Base-by-base conservation (phyloP, 1,139 yeast species). In the Debaryomyces sp. region DNA sequence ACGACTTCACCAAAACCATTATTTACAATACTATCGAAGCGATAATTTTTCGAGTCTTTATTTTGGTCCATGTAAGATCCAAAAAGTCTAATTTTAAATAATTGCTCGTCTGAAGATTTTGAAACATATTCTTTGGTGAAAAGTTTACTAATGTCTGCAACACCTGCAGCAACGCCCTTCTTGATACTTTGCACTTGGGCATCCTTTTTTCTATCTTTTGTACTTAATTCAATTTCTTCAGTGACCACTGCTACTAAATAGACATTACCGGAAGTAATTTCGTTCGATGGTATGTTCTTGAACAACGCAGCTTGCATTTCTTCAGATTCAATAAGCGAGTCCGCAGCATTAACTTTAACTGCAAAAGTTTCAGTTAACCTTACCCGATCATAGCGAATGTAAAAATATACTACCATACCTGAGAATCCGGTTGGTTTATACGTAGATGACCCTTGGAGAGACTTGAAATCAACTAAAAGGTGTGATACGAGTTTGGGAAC, bases 1-100 rank as follows among this genome's bases (percentile, higher is more conserved):
- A 87, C 82, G 45, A 88, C 71, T 56, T 87, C 95, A 68, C 97
- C 97, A 97, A 97, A 90, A 45, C 97, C 97, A 53, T 83, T 79
- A 64, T 87, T 87, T 49, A 70, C 59, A 13, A 55, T 49, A 27
- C 61, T 67, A 21, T 54, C 56, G n/a, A 63, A 68, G 38, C 62
- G 66, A 22, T 45, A 33, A 5, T 22, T 10, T 40, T 57, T 57
- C 18, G 53, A 48, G 12, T 54, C 55, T 51, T 64, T 68, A 60
- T 69, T 70, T 46, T 66, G 68, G 50, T 71, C 74, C 52, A 78
- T 76, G 59, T 80, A 85, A 0, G 95, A 86, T 6, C 94, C 88
- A 62, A 80, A 90, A 61, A 90, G 70, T 59, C 86, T 83, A 54
- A 90, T 81, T 5, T 82, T 77, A 63, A 89, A 88, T 53, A 84